Conservation (phyloP, 768 basidiomycete genomes). For the Collybia nuda region DNA sequence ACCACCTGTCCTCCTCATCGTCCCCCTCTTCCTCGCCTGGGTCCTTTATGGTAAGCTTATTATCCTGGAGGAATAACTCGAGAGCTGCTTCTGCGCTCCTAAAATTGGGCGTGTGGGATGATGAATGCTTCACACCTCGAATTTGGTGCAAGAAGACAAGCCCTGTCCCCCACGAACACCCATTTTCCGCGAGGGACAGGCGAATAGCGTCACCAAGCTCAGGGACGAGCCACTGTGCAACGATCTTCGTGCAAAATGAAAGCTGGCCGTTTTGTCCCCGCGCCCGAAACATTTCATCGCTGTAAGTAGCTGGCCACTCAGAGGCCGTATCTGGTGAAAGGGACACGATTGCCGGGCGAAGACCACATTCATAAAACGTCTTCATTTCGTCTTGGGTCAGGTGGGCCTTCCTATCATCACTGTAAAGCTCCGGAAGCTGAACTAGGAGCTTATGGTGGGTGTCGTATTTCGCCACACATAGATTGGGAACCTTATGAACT, state of each 20-base stretch:
- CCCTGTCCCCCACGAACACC: constrained; percentile 13
- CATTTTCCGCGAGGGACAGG: not conserved
- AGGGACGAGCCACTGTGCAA: constrained; percentile 4
- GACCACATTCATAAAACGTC: constrained; percentile 20
- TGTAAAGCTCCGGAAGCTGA: constrained; percentile 23
- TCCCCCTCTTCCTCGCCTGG: no score
- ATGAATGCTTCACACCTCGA: constrained; percentile 21
- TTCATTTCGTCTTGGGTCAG: constrained; percentile 9
- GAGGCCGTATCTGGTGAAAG: constrained; percentile 2
- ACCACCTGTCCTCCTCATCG: no score
- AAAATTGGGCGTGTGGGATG: constrained; percentile 6
- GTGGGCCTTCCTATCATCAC: not conserved
- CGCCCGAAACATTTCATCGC: constrained; percentile 20
- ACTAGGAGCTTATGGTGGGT: constrained; percentile 16
- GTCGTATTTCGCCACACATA: constrained; percentile 21
- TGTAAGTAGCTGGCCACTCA: constrained; percentile 23
- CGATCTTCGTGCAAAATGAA: constrained; percentile 15
- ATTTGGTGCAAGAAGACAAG: constrained; percentile 28
- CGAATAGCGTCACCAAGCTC: constrained; percentile 16
- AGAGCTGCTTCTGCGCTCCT: not conserved
- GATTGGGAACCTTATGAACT: constrained; percentile 26
- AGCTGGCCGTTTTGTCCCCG: constrained; percentile 12
- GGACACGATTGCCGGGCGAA: constrained; percentile 19
- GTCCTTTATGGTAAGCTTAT: no score
- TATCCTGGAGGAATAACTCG: not conserved